phyloP scores from a whole-genome alignment of 1,139 yeast genomes.

The Protomyces lactucae-debilis region DNA sequence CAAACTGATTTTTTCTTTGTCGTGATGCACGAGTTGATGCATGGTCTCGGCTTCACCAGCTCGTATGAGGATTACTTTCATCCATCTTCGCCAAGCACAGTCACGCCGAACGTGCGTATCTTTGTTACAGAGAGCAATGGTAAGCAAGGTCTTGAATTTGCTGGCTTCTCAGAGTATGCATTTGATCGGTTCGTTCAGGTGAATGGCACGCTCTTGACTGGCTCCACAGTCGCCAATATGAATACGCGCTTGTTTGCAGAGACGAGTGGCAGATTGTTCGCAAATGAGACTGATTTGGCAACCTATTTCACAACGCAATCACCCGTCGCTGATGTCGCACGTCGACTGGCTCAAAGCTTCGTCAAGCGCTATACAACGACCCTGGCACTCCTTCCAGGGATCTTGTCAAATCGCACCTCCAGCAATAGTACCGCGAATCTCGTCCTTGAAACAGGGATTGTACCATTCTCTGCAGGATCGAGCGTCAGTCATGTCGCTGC shows the following conservation, averaged over 20 bases:
- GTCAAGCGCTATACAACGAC: slow-evolving; percentile 4
- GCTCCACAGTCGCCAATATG: neutral
- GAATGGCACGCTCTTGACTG: neutral
- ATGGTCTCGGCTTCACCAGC: slow-evolving; percentile 27
- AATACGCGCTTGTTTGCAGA: neutral
- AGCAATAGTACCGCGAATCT: neutral
- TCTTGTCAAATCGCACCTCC: neutral
- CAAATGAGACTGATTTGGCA: neutral
- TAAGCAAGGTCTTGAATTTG: neutral
- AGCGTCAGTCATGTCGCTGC: slow-evolving; percentile 20
- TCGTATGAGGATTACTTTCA: slow-evolving; percentile 24
- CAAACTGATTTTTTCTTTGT: slow-evolving; percentile 21
- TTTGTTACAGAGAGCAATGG: neutral
- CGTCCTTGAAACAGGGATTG: slow-evolving; percentile 17
- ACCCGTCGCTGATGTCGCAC: neutral
- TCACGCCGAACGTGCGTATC: slow-evolving; percentile 23
- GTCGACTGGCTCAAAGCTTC: neutral
- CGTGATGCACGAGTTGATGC: slow-evolving; percentile 27
- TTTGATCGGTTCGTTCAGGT: slow-evolving; percentile 17
- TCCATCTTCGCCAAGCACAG: neutral
- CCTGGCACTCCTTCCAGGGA: neutral
- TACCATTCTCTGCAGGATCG: slow-evolving; percentile 17
- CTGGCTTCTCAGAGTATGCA: slow-evolving; percentile 25
- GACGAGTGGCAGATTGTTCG: neutral
- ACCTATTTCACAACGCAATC: neutral